Conservation (phyloP, 495 filamentous ascomycete species). For the Aspergillus indologenus region DNA sequence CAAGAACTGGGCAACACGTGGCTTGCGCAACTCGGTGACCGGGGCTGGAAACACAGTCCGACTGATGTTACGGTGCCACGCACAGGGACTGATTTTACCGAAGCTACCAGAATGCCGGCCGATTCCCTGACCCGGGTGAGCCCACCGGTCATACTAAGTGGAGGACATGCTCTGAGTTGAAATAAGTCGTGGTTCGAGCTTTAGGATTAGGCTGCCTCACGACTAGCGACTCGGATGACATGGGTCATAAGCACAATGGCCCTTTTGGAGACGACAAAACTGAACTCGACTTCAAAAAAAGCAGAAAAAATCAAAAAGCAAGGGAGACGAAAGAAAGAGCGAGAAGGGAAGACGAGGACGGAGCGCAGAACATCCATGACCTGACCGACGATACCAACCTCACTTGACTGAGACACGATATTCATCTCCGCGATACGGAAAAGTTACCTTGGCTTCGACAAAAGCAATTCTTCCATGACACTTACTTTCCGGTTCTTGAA, state of each 20-base stretch:
- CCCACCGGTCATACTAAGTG: constrained; percentile 52
- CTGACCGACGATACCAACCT: neutral
- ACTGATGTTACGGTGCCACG: constrained; percentile 32
- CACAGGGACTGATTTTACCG: constrained; percentile 32
- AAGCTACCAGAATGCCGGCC: constrained; percentile 37
- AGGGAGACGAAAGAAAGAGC: neutral
- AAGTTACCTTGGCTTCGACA: constrained; percentile 5
- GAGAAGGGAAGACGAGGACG: neutral
- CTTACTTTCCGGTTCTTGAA: constrained; percentile 5
- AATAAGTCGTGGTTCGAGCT: constrained; percentile 23
- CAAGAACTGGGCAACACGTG: constrained; percentile 82
- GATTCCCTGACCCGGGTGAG: constrained; percentile 36
- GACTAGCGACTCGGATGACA: neutral
- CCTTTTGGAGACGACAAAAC: neutral
- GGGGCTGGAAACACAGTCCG: constrained; percentile 53
- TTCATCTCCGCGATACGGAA: neutral
- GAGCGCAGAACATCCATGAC: neutral
- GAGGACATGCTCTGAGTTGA: constrained; percentile 48
- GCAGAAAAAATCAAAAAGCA: neutral
- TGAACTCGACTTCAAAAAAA: constrained; percentile 5
- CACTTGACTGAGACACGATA: neutral
- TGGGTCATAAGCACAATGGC: neutral
- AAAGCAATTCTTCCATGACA: constrained; percentile 3
- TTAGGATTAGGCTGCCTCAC: neutral
- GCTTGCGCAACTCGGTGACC: constrained; percentile 79